phyloP scores from a whole-genome alignment of 805 yeast species.

The Wickerhamiella allomyrinae region DNA sequence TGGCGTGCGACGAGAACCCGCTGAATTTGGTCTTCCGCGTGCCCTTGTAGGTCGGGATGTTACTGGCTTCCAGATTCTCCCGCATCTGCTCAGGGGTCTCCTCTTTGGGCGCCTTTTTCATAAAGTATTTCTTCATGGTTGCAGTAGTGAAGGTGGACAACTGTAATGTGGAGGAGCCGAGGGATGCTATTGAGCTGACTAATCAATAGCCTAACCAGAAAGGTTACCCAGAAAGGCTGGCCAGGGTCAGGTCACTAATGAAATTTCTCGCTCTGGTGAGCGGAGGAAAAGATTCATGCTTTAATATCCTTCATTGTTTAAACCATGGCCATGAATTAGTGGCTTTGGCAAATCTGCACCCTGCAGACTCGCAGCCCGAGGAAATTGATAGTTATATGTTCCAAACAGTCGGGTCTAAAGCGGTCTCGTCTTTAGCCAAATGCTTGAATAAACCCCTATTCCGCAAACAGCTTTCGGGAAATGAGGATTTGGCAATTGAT shows the following conservation, averaged over 20 bases:
- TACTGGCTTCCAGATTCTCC: slow-evolving; percentile 28
- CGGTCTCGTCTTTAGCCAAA: slow-evolving; percentile 46
- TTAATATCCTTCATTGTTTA: slow-evolving; percentile 74
- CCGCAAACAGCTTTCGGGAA: slow-evolving; percentile 51
- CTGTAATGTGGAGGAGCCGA: neutral
- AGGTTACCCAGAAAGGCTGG: neutral
- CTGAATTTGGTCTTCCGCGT: slow-evolving; percentile 35
- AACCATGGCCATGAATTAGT: slow-evolving; percentile 70
- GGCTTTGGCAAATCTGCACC: slow-evolving; percentile 76
- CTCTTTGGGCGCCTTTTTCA: slow-evolving; percentile 33
- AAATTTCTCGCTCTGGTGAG: slow-evolving; percentile 83
- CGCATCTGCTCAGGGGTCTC: slow-evolving; percentile 35
- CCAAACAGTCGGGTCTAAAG: slow-evolving; percentile 90
- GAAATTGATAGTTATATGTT: slow-evolving; percentile 94
- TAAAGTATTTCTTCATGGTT: slow-evolving; percentile 34
- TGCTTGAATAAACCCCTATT: slow-evolving; percentile 74
- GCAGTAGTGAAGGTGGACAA: neutral
- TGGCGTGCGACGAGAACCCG: slow-evolving; percentile 37
- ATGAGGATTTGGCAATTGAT: slow-evolving; percentile 74
- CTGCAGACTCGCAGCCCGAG: slow-evolving; percentile 31
- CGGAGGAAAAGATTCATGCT: slow-evolving; percentile 95
- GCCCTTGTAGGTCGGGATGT: slow-evolving; percentile 30
- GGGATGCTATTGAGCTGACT: neutral
- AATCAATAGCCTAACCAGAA: neutral
- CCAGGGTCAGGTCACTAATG: too few relatives aligned